Evolutionary conservation across 495 filamentous ascomycete genomes (phyloP), one percentile per base, ranked within the genome.

Genomic region (Talaromyces wortmannii): DNA sequence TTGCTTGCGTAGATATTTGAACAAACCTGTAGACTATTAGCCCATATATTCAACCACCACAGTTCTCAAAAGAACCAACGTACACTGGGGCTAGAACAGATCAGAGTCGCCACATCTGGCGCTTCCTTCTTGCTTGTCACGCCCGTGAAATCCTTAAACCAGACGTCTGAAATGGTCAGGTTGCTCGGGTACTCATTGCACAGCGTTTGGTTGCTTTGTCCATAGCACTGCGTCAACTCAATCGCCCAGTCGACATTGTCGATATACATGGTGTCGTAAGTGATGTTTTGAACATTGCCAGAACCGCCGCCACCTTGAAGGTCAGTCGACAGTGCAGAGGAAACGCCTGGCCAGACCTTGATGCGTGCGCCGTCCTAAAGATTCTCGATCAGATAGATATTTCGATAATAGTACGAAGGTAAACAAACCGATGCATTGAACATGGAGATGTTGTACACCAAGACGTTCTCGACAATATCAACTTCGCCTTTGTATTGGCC

Each of bases 361-460:
- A 88, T 88, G 44, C 85, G 83, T 7, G 84, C 85, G 48, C 84
- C 84, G 58, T 87, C 78, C 70, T 75, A 42, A 18, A 48, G 23
- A 23, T 23, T 23, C 23, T 23, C 23, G 23, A 23, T 23, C 23
- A 23, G 23, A 23, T 23, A 23, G 1, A 4, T 23, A 23, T 23
- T 23, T 23, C 4, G 23, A 23, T 23, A 23, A 1, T 23, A 23
- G 23, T 23, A 23, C 23, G 23, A 23, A 23, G 23, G 23, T 23
- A 23, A 23, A 62, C 71, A 36, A 57, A 72, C 71, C 5, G 77
- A 78, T 7, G 83, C 80, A 55, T 87, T 83, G 62, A 74, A 74
- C 82, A 89, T 85, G 52, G 76, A 81, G 57, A 84, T 75, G 60
- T 88, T 89, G 69, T 79, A 83, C 42, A 87, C 78, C 53, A 81